Conservation (phyloP, 176 grass and related monocot species). For the Guadua angustifolia region DNA sequence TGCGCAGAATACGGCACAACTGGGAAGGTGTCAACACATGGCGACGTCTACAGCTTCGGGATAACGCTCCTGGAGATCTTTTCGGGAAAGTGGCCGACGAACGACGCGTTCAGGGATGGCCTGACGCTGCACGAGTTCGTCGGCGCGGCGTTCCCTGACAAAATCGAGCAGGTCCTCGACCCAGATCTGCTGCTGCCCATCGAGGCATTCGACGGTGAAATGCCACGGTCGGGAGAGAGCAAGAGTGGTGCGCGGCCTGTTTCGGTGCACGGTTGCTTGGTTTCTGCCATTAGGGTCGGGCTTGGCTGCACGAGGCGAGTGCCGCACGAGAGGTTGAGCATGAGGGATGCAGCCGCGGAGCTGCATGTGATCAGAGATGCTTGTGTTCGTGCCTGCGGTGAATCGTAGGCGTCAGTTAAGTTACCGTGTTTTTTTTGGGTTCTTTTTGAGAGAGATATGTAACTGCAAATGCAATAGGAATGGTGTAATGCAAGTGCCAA, state of each 20-base stretch:
- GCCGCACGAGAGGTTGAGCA: conserved; percentile 39
- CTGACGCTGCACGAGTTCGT: conserved; percentile 35
- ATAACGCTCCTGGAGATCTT: conserved; percentile 52
- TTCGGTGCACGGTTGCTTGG: conserved; percentile 28
- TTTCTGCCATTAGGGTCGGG: conserved; percentile 27
- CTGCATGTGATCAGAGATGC: conserved; percentile 27
- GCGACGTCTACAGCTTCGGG: conserved; percentile 62
- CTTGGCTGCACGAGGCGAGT: conserved; percentile 20
- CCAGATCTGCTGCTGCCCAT: conserved; percentile 20
- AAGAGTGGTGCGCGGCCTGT: neutral
- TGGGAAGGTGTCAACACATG: neutral
- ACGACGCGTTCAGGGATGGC: conserved; percentile 11
- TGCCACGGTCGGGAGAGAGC: too few relatives aligned
- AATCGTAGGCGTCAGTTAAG: neutral
- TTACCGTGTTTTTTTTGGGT: too few relatives aligned
- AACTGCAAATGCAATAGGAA: too few relatives aligned
- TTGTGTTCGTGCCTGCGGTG: conserved; percentile 3
- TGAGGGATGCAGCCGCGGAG: conserved; percentile 19
- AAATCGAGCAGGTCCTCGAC: conserved; percentile 39
- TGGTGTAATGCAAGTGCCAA: too few relatives aligned
- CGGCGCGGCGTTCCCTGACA: conserved; percentile 23
- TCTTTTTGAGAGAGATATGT: too few relatives aligned
- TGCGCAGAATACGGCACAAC: conserved; percentile 53
- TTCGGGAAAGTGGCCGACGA: conserved; percentile 24
- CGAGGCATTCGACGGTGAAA: neutral